Evolutionary conservation across 352 stramenopile species (phyloP), one percentile per base, ranked within the genome.

Genomic region (Phytophthora sp.): DNA sequence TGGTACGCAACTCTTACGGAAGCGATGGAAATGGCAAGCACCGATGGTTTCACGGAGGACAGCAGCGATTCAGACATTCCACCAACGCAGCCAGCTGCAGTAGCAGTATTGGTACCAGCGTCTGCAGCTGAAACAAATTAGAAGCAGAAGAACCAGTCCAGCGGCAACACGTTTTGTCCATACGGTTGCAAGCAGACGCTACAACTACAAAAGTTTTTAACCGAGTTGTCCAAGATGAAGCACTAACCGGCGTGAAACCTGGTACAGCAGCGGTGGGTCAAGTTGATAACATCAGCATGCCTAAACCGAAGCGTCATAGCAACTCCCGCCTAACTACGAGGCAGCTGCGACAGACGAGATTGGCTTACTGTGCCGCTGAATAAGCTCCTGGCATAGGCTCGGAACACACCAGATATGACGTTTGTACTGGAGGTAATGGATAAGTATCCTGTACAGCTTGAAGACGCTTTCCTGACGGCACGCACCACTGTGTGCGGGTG

Each of bases 401-500:
- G 51, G 7, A 41, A 42, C 35, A 57, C 52, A 2, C 16, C 50
- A 1, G 59, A 62, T 31, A n/a, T 68, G 5, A 62, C 59, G n/a
- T 29, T 24, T 7, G 50, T 68, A 3, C 26, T 52, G 13, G 33
- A 62, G 12, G 62, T 68, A 15, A 21, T 68, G 31, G 31, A 56
- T 13, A 31, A 18, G 0, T 61, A 67, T 45, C 59, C 46, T 16
- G 30, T 67, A 7, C 53, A 60, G 15, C 35, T 62, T 8, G 51
- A 68, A 29, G 51, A 68, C 4, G 21, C 42, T 4, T 57, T 46
- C 16, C 20, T 68, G 1, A 16, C 31, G 31, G 18, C 33, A 26
- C 41, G 42, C 1, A 57, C 20, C 2, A 36, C 57, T 7, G n/a
- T 42, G 6, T 68, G 60, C 41, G 38, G 21, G 12, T 53, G 60